A percentile compares a stretch with the other conserved stretches of the same genome.
Conservation (phyloP, 2,329 filamentous ascomycete genomes). For the Arthrocladium fulminans region DNA sequence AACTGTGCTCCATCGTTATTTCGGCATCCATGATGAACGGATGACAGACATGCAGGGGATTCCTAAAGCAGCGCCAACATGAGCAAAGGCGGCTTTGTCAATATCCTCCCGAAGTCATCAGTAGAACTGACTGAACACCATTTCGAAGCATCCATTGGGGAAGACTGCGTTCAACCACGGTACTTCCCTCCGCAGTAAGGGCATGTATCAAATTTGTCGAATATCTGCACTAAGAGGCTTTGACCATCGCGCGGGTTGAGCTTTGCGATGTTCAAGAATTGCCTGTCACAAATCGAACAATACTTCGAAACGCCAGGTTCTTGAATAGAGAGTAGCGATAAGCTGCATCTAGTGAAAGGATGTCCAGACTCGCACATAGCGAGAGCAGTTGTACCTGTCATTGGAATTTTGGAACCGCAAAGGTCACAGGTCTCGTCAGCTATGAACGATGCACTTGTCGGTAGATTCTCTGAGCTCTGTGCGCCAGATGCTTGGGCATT, state of each 20-base stretch:
- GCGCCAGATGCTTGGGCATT: neutral
- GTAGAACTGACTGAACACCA: too few relatives aligned
- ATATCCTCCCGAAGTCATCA: neutral
- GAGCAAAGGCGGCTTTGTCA: neutral
- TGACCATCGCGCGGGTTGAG: conserved; percentile 15
- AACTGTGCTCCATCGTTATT: too few relatives aligned
- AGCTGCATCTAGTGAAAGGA: conserved; percentile 20
- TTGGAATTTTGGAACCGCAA: conserved; percentile 15
- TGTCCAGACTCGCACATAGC: conserved; percentile 19
- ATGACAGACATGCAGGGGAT: too few relatives aligned
- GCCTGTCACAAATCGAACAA: conserved; percentile 22
- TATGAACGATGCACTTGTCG: neutral
- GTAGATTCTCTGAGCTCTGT: neutral
- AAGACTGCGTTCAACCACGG: conserved; percentile 12
- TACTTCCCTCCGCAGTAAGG: conserved; percentile 24
- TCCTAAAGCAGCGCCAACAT: neutral
- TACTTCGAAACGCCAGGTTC: conserved; percentile 24
- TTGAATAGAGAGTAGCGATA: conserved; percentile 23
- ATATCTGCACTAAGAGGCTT: conserved; percentile 19
- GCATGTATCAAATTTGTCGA: conserved; percentile 22
- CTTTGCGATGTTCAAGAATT: conserved; percentile 21
- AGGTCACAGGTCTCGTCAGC: conserved; percentile 18
- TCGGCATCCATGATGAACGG: too few relatives aligned
- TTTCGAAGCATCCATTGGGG: too few relatives aligned
- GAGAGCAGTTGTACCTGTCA: conserved; percentile 6